A percentile compares a stretch with the other conserved stretches of the same genome.
Evolutionary conservation across 306 rosid species (phyloP).

Genomic region (Fragaria vesca): DNA sequence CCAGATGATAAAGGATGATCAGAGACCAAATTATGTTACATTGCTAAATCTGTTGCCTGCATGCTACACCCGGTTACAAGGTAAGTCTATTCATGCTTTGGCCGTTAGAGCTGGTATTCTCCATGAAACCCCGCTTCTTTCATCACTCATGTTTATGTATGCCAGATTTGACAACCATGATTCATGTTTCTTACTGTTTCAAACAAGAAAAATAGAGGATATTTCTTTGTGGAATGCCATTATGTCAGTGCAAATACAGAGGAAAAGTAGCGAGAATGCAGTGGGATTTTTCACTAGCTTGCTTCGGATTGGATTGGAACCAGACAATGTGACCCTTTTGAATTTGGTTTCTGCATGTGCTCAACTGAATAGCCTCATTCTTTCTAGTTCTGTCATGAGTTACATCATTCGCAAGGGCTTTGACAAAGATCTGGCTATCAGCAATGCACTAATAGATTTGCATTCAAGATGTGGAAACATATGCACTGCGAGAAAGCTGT

Average conservation of each 20-base stretch:
- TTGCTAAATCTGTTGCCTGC: constrained; percentile 30
- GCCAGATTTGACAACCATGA: constrained; percentile 25
- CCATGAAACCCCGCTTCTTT: constrained; percentile 22
- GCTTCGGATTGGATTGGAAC: constrained; percentile 30
- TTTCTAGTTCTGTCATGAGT: constrained; percentile 10
- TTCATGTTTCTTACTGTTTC: constrained; percentile 23
- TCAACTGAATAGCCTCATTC: constrained; percentile 22
- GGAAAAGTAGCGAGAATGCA: constrained; percentile 13
- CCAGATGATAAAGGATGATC: constrained; percentile 22
- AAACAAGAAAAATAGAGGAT: constrained; percentile 24
- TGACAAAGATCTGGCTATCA: constrained; percentile 21
- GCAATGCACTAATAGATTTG: constrained; percentile 34
- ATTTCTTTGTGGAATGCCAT: constrained; percentile 37
- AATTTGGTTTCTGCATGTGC: constrained; percentile 32
- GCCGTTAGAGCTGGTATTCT: constrained; percentile 19
- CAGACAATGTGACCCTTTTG: constrained; percentile 30
- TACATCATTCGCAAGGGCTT: constrained; percentile 26
- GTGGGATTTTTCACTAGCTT: constrained; percentile 16
- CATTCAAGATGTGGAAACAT: constrained; percentile 33
- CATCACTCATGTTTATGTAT: constrained; percentile 38
- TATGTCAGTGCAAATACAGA: constrained; percentile 26
- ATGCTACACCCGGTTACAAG: constrained; percentile 31
- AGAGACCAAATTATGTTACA: constrained; percentile 32
- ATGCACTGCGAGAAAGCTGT: constrained; percentile 27
- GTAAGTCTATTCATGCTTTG: constrained; percentile 36